Evolutionary conservation across 345 rosid species (phyloP).

Genomic region (Syzygium aqueum): DNA sequence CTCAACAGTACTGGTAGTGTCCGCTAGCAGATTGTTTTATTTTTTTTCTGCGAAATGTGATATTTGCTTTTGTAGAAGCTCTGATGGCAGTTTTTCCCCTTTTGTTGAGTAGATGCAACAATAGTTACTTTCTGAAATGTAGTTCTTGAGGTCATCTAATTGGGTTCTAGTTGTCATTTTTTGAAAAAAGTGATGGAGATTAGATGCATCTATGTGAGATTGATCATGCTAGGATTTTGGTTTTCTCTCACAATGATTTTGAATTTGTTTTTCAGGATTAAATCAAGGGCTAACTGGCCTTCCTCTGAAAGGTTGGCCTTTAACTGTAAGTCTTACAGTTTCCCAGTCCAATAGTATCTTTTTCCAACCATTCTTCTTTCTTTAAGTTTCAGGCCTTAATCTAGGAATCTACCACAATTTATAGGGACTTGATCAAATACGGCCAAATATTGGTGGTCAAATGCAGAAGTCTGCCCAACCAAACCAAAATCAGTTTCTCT

Average conservation of each 20-base stretch:
- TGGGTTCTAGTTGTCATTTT: not conserved
- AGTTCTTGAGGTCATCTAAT: not conserved
- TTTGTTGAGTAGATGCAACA: not conserved
- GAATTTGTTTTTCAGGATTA: conserved; percentile 20
- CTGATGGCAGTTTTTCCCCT: not conserved
- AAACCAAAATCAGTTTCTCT: conserved; percentile 37
- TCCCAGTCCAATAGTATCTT: not conserved
- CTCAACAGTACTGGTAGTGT: not conserved
- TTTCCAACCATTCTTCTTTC: not conserved
- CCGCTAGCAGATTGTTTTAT: not conserved
- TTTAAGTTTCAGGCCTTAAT: not conserved
- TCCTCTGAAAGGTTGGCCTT: conserved; percentile 69
- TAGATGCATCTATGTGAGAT: not conserved
- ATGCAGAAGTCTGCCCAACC: conserved; percentile 41
- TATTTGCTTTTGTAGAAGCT: not conserved
- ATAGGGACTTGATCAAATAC: conserved; percentile 47
- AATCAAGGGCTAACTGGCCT: conserved; percentile 46
- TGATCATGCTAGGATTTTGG: not conserved
- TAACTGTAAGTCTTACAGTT: conserved; percentile 36
- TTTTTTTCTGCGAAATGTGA: not conserved
- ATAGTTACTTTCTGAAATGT: not conserved
- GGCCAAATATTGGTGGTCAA: conserved; percentile 27
- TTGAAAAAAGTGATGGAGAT: not conserved
- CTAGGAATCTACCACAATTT: not conserved
- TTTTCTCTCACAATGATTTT: not conserved